phyloP scores from a whole-genome alignment of 73 alveolate species.

The Tetrahymena elliotti region DNA sequence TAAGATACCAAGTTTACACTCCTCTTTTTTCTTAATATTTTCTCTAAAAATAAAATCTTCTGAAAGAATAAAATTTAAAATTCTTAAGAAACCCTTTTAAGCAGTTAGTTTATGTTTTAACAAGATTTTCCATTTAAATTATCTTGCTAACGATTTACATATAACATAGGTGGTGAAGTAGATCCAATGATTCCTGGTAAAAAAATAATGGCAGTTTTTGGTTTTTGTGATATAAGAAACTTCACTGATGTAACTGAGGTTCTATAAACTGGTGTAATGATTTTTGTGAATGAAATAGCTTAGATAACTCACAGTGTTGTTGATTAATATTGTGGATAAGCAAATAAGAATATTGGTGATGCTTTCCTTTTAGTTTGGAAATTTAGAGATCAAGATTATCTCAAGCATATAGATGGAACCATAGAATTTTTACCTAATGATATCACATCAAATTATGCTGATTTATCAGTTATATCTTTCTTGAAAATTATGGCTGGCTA shows the following conservation, averaged over 20 bases:
- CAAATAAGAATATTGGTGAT: conserved; percentile 98
- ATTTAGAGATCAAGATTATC: conserved; percentile 65
- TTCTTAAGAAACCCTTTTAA: too few relatives aligned
- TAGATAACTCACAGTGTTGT: conserved; percentile 86
- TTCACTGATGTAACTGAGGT: conserved; percentile 96
- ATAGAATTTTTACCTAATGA: conserved; percentile 50
- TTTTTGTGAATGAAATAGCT: conserved; percentile 95
- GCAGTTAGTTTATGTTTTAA: too few relatives aligned
- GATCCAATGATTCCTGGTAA: conserved; percentile 95
- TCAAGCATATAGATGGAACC: conserved; percentile 50
- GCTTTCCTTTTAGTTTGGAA: conserved; percentile 97
- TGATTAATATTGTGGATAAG: conserved; percentile 81
- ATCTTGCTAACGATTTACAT: background rate
- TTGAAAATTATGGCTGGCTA: conserved; percentile 63
- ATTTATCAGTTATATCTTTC: conserved; percentile 56
- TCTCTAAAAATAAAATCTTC: too few relatives aligned
- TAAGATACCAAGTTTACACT: too few relatives aligned
- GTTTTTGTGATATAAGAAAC: conserved; percentile 95
- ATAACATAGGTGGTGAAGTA: conserved; percentile 71
- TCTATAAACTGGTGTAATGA: conserved; percentile 87
- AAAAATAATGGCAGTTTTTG: conserved; percentile 87
- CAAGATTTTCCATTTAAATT: background rate
- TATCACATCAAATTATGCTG: conserved; percentile 28
- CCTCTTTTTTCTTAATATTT: too few relatives aligned
- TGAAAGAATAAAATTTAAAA: background rate